A percentile compares a stretch with the other conserved stretches of the same genome.
phyloP scores from a whole-genome alignment of 2,329 filamentous ascomycete genomes.

The Hypoxylon sp. region DNA sequence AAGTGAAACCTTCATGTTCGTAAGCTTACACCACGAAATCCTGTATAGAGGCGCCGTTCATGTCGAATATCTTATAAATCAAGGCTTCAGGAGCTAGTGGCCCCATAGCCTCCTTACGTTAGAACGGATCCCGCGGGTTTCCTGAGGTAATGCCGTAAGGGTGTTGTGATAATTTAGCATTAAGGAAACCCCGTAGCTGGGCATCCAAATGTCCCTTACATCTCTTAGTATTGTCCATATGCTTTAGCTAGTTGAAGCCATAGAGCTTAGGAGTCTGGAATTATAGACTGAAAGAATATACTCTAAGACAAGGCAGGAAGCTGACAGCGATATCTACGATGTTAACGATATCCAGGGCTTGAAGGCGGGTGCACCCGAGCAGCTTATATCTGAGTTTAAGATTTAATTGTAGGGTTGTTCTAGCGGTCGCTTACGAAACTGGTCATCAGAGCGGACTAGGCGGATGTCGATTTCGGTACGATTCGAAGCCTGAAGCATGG shows the following conservation, averaged over 20 bases:
- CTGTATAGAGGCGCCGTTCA: neutral
- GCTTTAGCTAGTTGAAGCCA: neutral
- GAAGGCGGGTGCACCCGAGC: neutral
- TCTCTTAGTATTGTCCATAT: neutral
- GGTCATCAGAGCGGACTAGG: neutral
- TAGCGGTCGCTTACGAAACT: neutral
- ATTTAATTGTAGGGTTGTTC: neutral
- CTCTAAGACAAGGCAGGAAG: neutral
- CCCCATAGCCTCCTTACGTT: neutral
- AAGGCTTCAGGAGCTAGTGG: neutral
- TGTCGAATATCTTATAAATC: neutral
- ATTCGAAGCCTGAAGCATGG: neutral
- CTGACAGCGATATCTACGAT: neutral
- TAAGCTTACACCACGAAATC: conserved; percentile 10
- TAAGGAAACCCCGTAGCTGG: neutral
- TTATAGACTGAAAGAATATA: neutral
- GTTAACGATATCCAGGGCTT: neutral
- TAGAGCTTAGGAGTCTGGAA: neutral
- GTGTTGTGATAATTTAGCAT: neutral
- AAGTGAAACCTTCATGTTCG: neutral
- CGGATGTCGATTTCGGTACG: neutral
- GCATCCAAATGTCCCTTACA: neutral
- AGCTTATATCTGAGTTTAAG: neutral
- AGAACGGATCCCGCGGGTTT: neutral
- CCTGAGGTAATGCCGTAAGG: neutral